phyloP scores from a whole-genome alignment of 768 basidiomycete species.

The Tulasnella sp. region DNA sequence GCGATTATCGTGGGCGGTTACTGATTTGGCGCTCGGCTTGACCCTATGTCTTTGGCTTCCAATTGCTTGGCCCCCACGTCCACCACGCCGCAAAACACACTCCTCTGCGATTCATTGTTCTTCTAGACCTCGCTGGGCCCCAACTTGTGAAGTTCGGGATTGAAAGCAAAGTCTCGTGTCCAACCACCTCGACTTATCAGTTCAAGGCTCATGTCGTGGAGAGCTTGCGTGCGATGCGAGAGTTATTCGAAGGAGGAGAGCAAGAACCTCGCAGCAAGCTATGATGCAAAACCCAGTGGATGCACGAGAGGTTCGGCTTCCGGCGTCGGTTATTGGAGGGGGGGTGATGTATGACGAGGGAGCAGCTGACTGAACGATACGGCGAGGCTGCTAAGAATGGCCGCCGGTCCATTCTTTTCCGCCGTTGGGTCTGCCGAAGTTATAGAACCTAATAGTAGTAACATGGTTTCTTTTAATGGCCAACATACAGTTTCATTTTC shows the following conservation, averaged over 20 bases:
- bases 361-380: neutral
- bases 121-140: slow-evolving; percentile 71
- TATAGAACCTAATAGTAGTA: neutral
- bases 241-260: slow-evolving; percentile 44
- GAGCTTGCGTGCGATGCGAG: slow-evolving; percentile 66
- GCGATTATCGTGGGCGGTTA: too few species aligned
- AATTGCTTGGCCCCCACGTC: neutral
- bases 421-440: neutral
- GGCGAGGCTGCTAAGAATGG: neutral
- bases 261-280: neutral
- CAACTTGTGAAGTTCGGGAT: slow-evolving; percentile 85
- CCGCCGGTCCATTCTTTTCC: neutral
- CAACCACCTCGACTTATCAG: slow-evolving; percentile 60
- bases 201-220: slow-evolving; percentile 61
- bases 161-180: slow-evolving; percentile 75
- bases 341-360: neutral
- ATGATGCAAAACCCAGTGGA: neutral
- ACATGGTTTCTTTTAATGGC: neutral
- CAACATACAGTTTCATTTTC: neutral
- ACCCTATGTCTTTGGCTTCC: neutral
- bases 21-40: neutral
- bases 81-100: neutral
- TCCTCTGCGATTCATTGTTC: neutral
- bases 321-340: neutral
- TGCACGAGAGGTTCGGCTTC: neutral